phyloP scores from a whole-genome alignment of 1,284 basidiomycete genomes.

The Sporisorium scitamineum region DNA sequence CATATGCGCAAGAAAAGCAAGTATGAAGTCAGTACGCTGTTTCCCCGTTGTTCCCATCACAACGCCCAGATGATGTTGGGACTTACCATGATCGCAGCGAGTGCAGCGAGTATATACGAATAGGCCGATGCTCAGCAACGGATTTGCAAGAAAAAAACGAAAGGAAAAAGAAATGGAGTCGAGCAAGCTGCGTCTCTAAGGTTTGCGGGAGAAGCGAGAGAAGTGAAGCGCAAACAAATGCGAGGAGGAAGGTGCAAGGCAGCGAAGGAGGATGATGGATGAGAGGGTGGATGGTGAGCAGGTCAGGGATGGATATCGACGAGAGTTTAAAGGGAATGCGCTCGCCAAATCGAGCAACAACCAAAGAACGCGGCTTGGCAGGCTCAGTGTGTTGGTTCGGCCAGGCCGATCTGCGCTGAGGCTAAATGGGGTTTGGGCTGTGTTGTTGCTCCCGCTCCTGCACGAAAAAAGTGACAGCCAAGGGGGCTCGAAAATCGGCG shows the following conservation, averaged over 20 bases:
- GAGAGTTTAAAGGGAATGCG: conserved; percentile 31
- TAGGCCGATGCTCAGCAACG: conserved; percentile 43
- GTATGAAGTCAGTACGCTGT: not conserved
- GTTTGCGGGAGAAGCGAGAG: conserved; percentile 7
- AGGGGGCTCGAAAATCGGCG: not conserved
- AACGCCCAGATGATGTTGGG: not conserved
- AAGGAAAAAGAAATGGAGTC: conserved; percentile 17
- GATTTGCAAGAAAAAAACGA: conserved; percentile 14
- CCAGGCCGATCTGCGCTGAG: conserved; percentile 1
- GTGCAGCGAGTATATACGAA: conserved; percentile 18
- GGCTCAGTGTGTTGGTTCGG: conserved; percentile 20
- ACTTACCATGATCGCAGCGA: conserved; percentile 41
- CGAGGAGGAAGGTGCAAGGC: conserved; percentile 5
- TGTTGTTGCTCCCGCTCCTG: conserved; percentile 10
- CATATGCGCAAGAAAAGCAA: not conserved
- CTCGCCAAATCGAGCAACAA: conserved; percentile 5
- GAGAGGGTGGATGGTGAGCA: conserved; percentile 8
- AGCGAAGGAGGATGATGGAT: conserved; percentile 21
- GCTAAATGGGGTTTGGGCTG: conserved; percentile 4
- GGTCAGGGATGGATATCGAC: conserved; percentile 9
- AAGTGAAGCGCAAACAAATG: conserved; percentile 13
- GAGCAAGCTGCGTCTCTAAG: conserved; percentile 35
- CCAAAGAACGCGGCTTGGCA: not conserved
- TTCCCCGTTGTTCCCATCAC: not conserved
- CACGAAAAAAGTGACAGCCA: conserved; percentile 18